Conservation (phyloP, 768 basidiomycete genomes). For the Flagelloscypha sp. region DNA sequence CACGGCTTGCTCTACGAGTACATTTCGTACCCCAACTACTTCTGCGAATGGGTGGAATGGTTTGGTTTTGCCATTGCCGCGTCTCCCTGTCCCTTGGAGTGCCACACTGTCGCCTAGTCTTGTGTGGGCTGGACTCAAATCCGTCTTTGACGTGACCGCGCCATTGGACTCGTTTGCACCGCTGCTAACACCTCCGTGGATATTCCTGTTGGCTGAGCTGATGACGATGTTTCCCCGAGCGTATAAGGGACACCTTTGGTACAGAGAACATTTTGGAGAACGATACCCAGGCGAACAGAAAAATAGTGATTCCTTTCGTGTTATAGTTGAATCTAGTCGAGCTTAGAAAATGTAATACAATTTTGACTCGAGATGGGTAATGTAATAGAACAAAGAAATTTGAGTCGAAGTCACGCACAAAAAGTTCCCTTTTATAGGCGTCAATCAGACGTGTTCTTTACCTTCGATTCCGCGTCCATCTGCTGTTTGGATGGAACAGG, state of each 20-base stretch:
- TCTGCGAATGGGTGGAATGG: slow-evolving; percentile 97
- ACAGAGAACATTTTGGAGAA: slow-evolving; percentile 63
- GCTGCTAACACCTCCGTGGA: slow-evolving; percentile 60
- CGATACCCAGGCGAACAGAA: slow-evolving; percentile 72
- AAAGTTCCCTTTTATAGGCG: background rate
- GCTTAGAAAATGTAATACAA: no score
- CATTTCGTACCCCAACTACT: slow-evolving; percentile 89
- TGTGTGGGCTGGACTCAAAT: slow-evolving; percentile 9
- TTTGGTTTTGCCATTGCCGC: slow-evolving; percentile 76
- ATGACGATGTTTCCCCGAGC: slow-evolving; percentile 76
- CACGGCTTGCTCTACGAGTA: slow-evolving; percentile 67
- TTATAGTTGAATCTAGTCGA: slow-evolving; percentile 39
- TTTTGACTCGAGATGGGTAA: no score
- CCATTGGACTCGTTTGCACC: slow-evolving; percentile 30
- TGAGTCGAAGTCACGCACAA: no score
- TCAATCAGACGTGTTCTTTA: background rate
- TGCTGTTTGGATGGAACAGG: slow-evolving; percentile 73
- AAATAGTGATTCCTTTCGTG: slow-evolving; percentile 72
- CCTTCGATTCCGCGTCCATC: no score
- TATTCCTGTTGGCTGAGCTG: slow-evolving; percentile 71
- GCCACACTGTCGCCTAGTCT: slow-evolving; percentile 14
- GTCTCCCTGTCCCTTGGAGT: slow-evolving; percentile 36
- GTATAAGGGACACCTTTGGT: slow-evolving; percentile 80
- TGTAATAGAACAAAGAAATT: no score
- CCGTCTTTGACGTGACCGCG: slow-evolving; percentile 20